Conservation (phyloP, 176 grass and related monocot species). For the Panicum miliaceum region DNA sequence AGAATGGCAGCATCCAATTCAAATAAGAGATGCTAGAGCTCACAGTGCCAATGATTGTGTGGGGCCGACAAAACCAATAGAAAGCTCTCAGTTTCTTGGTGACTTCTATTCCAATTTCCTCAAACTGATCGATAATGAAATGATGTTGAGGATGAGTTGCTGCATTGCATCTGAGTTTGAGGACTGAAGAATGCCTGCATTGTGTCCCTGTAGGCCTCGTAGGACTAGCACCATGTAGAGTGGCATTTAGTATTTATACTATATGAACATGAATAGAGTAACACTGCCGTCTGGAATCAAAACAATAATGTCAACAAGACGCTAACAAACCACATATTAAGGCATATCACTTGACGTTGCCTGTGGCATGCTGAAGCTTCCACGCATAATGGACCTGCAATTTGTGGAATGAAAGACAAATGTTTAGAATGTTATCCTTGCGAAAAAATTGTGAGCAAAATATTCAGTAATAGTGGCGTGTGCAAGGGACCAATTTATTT, state of each 20-base stretch:
- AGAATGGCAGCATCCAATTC: not conserved
- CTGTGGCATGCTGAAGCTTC: slow-evolving; percentile 21
- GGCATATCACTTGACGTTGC: slow-evolving; percentile 22
- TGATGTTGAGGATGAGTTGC: slow-evolving; percentile 14
- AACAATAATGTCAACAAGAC: not conserved
- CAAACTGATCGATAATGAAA: not conserved
- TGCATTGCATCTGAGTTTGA: slow-evolving; percentile 18
- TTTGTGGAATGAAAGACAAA: not conserved
- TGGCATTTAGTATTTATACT: slow-evolving; percentile 2
- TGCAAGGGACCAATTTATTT: not conserved
- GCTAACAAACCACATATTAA: not conserved
- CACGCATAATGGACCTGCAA: not conserved
- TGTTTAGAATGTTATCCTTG: not conserved
- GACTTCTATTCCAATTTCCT: not conserved
- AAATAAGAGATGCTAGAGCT: slow-evolving; percentile 25
- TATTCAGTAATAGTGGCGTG: not conserved
- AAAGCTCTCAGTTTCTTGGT: slow-evolving; percentile 53
- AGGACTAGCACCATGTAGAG: slow-evolving; percentile 9
- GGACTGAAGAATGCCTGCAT: not conserved
- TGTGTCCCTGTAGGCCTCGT: slow-evolving; percentile 2
- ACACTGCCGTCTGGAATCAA: slow-evolving; percentile 6
- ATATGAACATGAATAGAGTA: not conserved
- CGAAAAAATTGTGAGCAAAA: not conserved
- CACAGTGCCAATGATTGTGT: slow-evolving; percentile 84
- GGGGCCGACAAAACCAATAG: slow-evolving; percentile 71